These are phyloP conservation scores for Gremmenia infestans DNA, from an alignment of 2,329 filamentous ascomycete genomes.

Conservation along the genomic window DNA sequence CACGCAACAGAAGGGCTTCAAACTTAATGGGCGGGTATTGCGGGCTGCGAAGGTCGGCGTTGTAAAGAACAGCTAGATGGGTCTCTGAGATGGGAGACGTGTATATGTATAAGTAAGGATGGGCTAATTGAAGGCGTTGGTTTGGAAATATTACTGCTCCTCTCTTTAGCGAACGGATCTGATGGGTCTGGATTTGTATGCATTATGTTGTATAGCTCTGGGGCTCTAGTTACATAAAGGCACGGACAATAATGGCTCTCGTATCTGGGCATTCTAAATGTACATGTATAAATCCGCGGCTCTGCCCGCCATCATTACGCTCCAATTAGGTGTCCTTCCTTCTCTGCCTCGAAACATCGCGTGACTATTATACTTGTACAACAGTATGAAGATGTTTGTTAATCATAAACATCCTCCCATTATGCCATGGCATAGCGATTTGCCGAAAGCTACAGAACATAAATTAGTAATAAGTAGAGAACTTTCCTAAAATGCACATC, in stretches of 20 bases:
- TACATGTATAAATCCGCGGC: conserved; percentile 3
- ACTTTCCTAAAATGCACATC: no score
- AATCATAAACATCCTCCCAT: neutral
- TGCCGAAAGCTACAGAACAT: no score
- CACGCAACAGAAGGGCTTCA: conserved; percentile 94
- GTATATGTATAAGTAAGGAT: conserved; percentile 23
- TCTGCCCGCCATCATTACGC: neutral
- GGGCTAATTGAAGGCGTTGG: conserved; percentile 19
- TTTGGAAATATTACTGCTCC: conserved; percentile 26
- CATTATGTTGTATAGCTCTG: conserved; percentile 17
- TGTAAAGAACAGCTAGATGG: conserved; percentile 64
- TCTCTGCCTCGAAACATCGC: neutral
- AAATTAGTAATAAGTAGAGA: no score
- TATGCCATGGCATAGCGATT: no score
- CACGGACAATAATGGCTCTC: neutral
- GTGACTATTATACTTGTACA: neutral
- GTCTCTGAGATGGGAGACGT: conserved; percentile 4
- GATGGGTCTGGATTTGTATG: conserved; percentile 10
- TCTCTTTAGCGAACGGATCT: conserved; percentile 20
- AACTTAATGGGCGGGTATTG: conserved; percentile 82
- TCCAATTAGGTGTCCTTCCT: neutral
- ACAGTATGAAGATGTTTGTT: neutral
- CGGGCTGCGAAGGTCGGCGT: conserved; percentile 95
- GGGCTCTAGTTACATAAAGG: conserved; percentile 9
- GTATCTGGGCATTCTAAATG: neutral